Conservation (phyloP, 2,329 filamentous ascomycete species). For the Paraconiothyrium sp. region DNA sequence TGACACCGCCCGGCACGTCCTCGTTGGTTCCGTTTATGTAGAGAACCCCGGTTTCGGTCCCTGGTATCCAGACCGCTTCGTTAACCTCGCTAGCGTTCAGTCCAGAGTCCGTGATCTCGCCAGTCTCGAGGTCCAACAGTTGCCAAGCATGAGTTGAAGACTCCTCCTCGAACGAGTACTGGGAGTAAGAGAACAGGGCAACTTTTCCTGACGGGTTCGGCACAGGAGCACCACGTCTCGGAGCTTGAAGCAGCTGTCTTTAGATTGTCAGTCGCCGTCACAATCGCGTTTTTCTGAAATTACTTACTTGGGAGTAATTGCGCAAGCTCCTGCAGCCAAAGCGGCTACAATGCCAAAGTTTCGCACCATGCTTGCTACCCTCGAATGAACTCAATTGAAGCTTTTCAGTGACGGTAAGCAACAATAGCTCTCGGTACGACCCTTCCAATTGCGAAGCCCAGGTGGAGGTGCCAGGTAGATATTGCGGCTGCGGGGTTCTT, state of each 20-base stretch:
- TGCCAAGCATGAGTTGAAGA: constrained; percentile 64
- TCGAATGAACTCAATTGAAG: constrained; percentile 40
- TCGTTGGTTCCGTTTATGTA: constrained; percentile 74
- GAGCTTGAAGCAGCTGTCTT: constrained; percentile 70
- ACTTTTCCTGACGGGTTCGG: constrained; percentile 73
- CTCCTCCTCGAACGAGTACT: constrained; percentile 83
- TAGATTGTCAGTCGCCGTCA: constrained; percentile 16
- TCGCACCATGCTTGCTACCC: constrained; percentile 44
- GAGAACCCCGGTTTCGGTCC: constrained; percentile 62
- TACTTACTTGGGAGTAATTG: constrained; percentile 48
- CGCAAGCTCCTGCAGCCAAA: constrained; percentile 45
- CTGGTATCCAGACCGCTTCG: constrained; percentile 47
- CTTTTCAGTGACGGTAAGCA: constrained; percentile 32
- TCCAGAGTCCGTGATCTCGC: constrained; percentile 43
- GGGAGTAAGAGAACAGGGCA: constrained; percentile 73
- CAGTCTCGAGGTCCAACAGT: constrained; percentile 44
- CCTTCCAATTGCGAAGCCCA: not conserved
- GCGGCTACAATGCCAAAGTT: constrained; percentile 44
- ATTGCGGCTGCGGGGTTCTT: constrained; percentile 14
- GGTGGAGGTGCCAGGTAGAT: constrained; percentile 2
- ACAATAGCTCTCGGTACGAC: not conserved
- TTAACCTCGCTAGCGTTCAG: constrained; percentile 45
- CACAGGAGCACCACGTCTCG: constrained; percentile 72
- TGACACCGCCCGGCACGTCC: constrained; percentile 47
- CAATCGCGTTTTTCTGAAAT: constrained; percentile 9